These are phyloP conservation scores for Aspergillus avenaceus DNA, from an alignment of 495 filamentous ascomycete species.

Conservation along the genomic window DNA sequence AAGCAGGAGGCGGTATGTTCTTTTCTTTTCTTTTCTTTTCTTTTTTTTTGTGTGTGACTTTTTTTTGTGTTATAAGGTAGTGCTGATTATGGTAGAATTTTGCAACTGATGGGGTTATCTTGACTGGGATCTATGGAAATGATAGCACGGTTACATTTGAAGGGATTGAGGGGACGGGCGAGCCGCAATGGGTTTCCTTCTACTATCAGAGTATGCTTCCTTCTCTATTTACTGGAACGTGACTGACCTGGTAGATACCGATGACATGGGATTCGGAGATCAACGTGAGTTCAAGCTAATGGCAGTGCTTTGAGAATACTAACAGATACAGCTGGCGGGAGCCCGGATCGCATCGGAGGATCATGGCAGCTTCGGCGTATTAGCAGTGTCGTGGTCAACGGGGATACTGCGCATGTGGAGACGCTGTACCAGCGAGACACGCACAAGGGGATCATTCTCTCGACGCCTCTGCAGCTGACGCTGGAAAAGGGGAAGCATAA, in stretches of 20 bases:
- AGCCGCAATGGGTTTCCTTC: constrained; percentile 53
- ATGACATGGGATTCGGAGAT: constrained; percentile 26
- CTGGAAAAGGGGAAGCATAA: constrained; percentile 21
- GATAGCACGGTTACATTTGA: constrained; percentile 48
- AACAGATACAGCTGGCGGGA: constrained; percentile 16
- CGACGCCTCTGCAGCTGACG: constrained; percentile 19
- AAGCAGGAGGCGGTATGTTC: constrained; percentile 40
- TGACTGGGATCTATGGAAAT: constrained; percentile 48
- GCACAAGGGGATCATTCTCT: constrained; percentile 25
- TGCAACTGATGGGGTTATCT: constrained; percentile 36
- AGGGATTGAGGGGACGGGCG: constrained; percentile 42
- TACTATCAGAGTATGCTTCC: constrained; percentile 35
- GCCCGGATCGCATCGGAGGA: constrained; percentile 21
- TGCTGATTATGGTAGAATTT: constrained; percentile 30
- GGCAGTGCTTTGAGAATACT: not conserved
- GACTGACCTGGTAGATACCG: constrained; percentile 12
- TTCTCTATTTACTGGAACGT: not conserved
- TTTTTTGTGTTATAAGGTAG: too few species aligned
- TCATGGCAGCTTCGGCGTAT: constrained; percentile 25
- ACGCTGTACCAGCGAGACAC: constrained; percentile 24
- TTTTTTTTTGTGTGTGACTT: too few species aligned
- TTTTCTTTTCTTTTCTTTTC: not conserved
- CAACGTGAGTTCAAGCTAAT: constrained; percentile 16
- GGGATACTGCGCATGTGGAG: constrained; percentile 14
- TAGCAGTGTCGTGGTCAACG: constrained; percentile 23